These are phyloP conservation scores for Dipodascopsis uninucleata DNA, from an alignment of 805 yeast genomes.

Conservation along the genomic window DNA sequence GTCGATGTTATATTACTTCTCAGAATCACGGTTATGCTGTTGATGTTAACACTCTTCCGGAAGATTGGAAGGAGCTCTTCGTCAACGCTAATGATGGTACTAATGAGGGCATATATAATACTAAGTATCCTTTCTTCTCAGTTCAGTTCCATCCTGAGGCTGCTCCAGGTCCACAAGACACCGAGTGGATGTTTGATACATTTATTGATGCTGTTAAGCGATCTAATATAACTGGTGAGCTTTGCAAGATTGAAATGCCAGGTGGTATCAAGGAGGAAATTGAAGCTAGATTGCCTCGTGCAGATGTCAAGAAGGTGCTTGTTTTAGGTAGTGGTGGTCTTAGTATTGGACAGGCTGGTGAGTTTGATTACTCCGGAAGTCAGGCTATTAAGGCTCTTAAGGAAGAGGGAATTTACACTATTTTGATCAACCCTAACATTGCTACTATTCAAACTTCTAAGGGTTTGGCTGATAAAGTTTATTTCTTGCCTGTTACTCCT, in stretches of 20 bases:
- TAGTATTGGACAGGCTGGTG: slow-evolving; percentile 99
- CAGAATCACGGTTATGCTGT: slow-evolving; percentile 99
- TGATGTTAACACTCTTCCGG: slow-evolving; percentile 66
- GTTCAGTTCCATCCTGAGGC: slow-evolving; percentile 99
- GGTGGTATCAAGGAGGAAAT: slow-evolving; percentile 79
- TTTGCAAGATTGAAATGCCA: slow-evolving; percentile 81
- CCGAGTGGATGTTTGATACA: slow-evolving; percentile 93
- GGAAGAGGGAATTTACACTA: slow-evolving; percentile 96
- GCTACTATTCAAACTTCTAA: slow-evolving; percentile 98
- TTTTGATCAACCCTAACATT: slow-evolving; percentile 93
- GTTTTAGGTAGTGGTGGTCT: slow-evolving; percentile 98
- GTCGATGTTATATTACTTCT: slow-evolving; percentile 95
- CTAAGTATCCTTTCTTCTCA: slow-evolving; percentile 84
- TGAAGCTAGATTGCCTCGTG: slow-evolving; percentile 69
- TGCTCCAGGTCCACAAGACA: slow-evolving; percentile 98
- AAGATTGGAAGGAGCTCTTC: slow-evolving; percentile 90
- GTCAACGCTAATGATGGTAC: slow-evolving; percentile 96
- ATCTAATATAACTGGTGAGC: slow-evolving; percentile 43
- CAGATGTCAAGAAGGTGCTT: slow-evolving; percentile 82
- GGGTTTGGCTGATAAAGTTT: slow-evolving; percentile 96
- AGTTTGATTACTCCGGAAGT: slow-evolving; percentile 97
- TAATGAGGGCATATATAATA: slow-evolving; percentile 96
- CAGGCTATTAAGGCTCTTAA: slow-evolving; percentile 98
- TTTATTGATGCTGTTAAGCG: slow-evolving; percentile 77
- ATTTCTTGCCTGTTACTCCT: slow-evolving; percentile 95